Evolutionary conservation across 345 rosid species (phyloP).

Genomic region (Salix caprea): DNA sequence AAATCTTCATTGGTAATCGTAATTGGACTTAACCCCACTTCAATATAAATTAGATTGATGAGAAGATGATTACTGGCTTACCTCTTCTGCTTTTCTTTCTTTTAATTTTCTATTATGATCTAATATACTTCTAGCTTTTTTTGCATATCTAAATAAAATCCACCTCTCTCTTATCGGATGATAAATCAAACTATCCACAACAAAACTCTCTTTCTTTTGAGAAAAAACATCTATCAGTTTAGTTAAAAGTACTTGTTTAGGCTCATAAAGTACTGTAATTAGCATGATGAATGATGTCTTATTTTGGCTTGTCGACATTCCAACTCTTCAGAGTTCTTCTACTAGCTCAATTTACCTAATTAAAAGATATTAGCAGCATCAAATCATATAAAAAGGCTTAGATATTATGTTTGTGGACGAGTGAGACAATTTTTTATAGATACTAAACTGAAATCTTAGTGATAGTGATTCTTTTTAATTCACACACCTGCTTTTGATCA

Average conservation of each 20-base stretch:
- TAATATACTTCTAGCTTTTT: no score
- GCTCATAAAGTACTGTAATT: neutral
- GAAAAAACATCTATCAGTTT: no score
- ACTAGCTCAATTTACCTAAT: neutral
- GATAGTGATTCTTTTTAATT: neutral
- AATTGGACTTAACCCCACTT: neutral
- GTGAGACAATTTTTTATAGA: neutral
- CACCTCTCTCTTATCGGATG: no score
- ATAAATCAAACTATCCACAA: no score
- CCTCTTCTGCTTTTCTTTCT: no score
- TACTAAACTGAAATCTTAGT: neutral
- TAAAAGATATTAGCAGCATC: neutral
- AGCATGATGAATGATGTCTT: neutral
- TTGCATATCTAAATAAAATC: no score
- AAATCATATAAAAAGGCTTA: neutral
- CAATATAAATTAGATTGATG: neutral
- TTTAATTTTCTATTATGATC: no score
- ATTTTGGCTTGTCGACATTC: neutral
- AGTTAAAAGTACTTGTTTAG: neutral
- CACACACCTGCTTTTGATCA: slow-evolving; percentile 4
- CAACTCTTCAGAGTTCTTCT: neutral
- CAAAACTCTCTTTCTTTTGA: no score
- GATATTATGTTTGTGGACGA: neutral
- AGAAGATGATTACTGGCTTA: neutral
- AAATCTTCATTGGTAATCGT: neutral